These are phyloP conservation scores for Cucumis melo DNA, from an alignment of 306 rosid species.

Conservation along the genomic window DNA sequence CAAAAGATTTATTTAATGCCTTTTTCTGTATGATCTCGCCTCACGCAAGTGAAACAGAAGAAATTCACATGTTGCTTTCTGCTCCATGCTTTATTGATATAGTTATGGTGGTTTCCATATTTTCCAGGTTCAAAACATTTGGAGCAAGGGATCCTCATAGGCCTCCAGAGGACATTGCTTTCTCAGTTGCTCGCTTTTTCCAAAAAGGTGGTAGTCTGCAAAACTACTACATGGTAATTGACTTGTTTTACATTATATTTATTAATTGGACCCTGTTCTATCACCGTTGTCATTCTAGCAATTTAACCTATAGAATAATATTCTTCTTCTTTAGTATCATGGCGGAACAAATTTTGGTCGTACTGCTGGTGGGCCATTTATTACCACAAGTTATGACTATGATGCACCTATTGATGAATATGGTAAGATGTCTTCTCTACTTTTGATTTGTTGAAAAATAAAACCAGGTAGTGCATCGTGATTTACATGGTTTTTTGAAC, in stretches of 20 bases:
- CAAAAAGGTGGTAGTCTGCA: constrained; percentile 90
- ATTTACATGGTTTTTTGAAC: neutral
- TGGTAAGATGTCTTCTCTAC: constrained; percentile 27
- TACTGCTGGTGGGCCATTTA: constrained; percentile 93
- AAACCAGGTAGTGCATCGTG: neutral
- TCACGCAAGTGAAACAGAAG: neutral
- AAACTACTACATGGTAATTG: constrained; percentile 85
- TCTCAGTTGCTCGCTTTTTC: constrained; percentile 88
- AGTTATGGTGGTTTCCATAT: constrained; percentile 9
- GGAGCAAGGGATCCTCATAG: constrained; percentile 92
- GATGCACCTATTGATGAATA: constrained; percentile 95
- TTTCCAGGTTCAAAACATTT: constrained; percentile 80
- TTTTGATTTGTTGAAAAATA: neutral
- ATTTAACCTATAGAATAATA: neutral
- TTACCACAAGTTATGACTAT: constrained; percentile 94
- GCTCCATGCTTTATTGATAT: constrained; percentile 4
- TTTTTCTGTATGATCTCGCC: neutral
- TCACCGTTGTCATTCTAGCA: neutral
- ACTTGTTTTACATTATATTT: neutral
- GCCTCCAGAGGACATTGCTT: constrained; percentile 86
- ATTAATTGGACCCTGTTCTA: neutral
- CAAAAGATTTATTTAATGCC: neutral
- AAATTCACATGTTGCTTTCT: neutral
- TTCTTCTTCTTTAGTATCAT: constrained; percentile 46
- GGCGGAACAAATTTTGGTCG: constrained; percentile 98